These are phyloP conservation scores for Orychophragmus violaceus DNA, from an alignment of 345 rosid species.

Conservation along the genomic window DNA sequence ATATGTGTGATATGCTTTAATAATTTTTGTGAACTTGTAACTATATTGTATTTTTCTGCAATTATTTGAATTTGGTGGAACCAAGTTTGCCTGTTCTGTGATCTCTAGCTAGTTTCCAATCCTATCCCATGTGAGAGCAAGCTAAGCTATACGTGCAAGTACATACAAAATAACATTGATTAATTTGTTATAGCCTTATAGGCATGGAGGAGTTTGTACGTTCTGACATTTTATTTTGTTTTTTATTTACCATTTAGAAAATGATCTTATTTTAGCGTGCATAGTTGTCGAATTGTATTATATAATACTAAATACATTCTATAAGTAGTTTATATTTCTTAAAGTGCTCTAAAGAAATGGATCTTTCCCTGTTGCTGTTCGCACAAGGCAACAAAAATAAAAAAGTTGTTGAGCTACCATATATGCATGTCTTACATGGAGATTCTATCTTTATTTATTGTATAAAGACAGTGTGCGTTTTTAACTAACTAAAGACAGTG, in stretches of 20 bases:
- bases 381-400: neutral
- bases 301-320: neutral
- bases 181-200: neutral
- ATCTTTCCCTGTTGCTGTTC: neutral
- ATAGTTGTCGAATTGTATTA: neutral
- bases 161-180: slow-evolving; percentile 3
- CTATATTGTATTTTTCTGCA: neutral
- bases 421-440: too few relatives aligned
- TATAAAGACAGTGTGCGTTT: too few relatives aligned
- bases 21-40: neutral
- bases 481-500: neutral
- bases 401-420: slow-evolving; percentile 22
- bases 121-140: slow-evolving; percentile 22
- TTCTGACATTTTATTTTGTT: slow-evolving; percentile 1
- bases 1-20: neutral
- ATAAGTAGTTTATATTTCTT: neutral
- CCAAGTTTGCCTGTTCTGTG: slow-evolving; percentile 21
- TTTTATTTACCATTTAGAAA: slow-evolving; percentile 3
- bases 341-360: neutral
- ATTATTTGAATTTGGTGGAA: slow-evolving; percentile 22
- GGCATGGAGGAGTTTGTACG: slow-evolving; percentile 8
- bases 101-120: slow-evolving; percentile 21
- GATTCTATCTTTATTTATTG: too few relatives aligned
- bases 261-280: slow-evolving; percentile 4
- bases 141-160: slow-evolving; percentile 13